Evolutionary conservation across 768 basidiomycete species (phyloP), one percentile per base, ranked within the genome.

Genomic region (Phylloporus rhodoxanthus): DNA sequence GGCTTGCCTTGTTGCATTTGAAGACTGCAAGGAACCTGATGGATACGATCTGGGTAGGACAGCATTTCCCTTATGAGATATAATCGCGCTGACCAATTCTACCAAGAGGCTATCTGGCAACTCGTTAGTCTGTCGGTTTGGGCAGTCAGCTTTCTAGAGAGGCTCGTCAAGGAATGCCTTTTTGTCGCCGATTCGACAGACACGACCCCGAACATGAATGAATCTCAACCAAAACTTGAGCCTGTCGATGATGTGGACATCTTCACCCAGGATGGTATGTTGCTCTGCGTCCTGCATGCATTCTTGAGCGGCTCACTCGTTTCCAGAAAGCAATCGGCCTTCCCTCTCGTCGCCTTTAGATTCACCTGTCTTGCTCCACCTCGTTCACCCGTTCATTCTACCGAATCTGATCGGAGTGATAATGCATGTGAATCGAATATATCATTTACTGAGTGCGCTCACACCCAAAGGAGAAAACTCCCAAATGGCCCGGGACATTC

Each of bases 21-120:
- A 81, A 52, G 77, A 81, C 53, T 87, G 85, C 55, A 72, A 68
- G 54, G 82, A 85, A 17, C 75, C 72, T 3, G 77, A 78, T 49
- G 70, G 64, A 17, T 85, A 85, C 57, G 84, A 87, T 57, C 69
- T 86, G 3, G 78, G 87, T 87, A 45, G 33, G 57, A 37, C 17
- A 1, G 9, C 25, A n/a, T 34, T 47, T 17, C 17, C 29, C 26
- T 29, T 39, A 5, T 5, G 28, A 47, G 17, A 23, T 37, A 25
- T 40, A 48, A 52, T 59, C 41, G 4, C 29, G 15, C 37, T 51
- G 44, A 57, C 25, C 7, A 9, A 36, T 36, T 25, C 46, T 50
- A 25, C 49, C 20, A 23, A 91, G 87, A 81, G 46, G 79, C 83
- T 30, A 75, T 81, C 23, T 90, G 88, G 88, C 82, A 85, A 54